Evolutionary conservation across 2,329 filamentous ascomycete genomes (phyloP).

Genomic region (Aspergillus carbonarius): DNA sequence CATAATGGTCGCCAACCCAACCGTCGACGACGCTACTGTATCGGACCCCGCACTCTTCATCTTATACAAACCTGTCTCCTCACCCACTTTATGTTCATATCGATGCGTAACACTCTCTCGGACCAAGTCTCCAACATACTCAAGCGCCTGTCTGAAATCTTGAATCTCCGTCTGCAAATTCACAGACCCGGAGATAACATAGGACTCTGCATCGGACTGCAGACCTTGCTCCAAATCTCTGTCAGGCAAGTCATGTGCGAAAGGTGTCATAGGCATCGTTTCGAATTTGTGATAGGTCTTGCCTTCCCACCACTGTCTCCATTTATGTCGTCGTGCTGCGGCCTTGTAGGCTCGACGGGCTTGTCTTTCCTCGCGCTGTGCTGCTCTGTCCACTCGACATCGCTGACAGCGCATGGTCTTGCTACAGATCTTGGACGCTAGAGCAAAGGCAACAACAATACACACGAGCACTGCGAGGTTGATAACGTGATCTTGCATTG

Average conservation of each 20-base stretch:
- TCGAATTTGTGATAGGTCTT: slow-evolving; percentile 27
- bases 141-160: slow-evolving; percentile 52
- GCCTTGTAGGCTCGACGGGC: slow-evolving; percentile 53
- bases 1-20: slow-evolving; percentile 25
- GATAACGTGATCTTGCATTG: slow-evolving; percentile 24
- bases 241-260: neutral
- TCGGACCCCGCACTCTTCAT: slow-evolving; percentile 9
- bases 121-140: slow-evolving; percentile 53
- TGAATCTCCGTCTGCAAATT: slow-evolving; percentile 52
- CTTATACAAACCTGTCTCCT: slow-evolving; percentile 13
- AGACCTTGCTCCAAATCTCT: neutral
- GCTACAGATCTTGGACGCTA: slow-evolving; percentile 45
- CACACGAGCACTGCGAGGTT: slow-evolving; percentile 47
- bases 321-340: slow-evolving; percentile 53
- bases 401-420: slow-evolving; percentile 45
- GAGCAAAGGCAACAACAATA: slow-evolving; percentile 33
- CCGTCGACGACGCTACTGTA: slow-evolving; percentile 22
- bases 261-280: neutral
- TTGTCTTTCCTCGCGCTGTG: slow-evolving; percentile 55
- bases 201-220: slow-evolving; percentile 6
- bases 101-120: slow-evolving; percentile 15
- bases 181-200: slow-evolving; percentile 44
- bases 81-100: neutral
- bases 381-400: slow-evolving; percentile 53
- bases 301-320: slow-evolving; percentile 52